phyloP scores from a whole-genome alignment of 164 flowering plant genomes.

The Pachysandra terminalis region DNA sequence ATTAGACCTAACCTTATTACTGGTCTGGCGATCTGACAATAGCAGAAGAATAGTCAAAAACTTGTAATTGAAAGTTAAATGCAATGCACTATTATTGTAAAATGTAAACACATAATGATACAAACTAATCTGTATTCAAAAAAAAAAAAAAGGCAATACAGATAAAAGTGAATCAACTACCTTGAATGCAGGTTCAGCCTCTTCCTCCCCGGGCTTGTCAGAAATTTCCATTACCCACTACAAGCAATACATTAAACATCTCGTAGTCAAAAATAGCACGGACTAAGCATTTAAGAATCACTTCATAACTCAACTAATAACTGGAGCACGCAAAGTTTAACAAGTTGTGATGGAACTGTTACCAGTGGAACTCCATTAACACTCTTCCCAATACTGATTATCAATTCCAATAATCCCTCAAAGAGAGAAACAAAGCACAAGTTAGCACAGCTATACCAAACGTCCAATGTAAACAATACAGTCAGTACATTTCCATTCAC shows the following conservation, averaged over 20 bases:
- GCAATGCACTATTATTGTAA: too few species aligned
- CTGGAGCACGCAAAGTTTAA: neutral
- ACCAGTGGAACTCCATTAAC: slow-evolving; percentile 82
- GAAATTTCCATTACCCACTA: slow-evolving; percentile 95
- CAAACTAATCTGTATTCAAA: neutral
- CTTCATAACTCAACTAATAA: neutral
- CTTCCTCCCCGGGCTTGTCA: slow-evolving; percentile 74
- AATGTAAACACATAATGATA: neutral
- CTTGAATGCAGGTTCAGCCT: slow-evolving; percentile 96
- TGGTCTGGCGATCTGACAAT: too few species aligned
- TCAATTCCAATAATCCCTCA: slow-evolving; percentile 48
- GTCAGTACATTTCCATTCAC: neutral
- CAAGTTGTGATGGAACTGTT: slow-evolving; percentile 17
- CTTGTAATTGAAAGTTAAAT: too few species aligned
- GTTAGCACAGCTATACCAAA: slow-evolving; percentile 25
- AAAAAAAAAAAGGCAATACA: slow-evolving; percentile 1
- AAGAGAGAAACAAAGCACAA: slow-evolving; percentile 43
- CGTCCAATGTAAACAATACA: neutral
- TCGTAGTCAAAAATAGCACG: neutral
- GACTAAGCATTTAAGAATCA: neutral
- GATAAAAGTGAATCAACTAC: slow-evolving; percentile 27
- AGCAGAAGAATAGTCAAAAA: too few species aligned
- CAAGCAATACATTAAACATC: slow-evolving; percentile 11
- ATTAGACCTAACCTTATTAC: too few species aligned
- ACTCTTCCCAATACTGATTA: slow-evolving; percentile 83